These are phyloP conservation scores for Mrakia blollopis DNA, from an alignment of 768 basidiomycete genomes.

Conservation along the genomic window DNA sequence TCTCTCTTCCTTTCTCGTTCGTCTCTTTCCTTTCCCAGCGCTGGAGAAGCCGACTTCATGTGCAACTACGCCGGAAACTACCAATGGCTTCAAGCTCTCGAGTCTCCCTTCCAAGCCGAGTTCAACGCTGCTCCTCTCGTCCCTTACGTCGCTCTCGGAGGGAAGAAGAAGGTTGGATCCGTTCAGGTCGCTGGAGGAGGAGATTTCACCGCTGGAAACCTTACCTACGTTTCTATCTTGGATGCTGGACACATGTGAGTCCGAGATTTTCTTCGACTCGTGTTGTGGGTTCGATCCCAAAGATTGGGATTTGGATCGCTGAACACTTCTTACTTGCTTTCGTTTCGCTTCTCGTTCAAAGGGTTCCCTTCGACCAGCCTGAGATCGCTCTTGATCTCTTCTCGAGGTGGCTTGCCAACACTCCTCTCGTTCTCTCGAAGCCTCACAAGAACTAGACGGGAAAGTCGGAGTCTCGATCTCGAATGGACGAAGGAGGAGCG, in stretches of 20 bases:
- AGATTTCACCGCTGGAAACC: constrained; percentile 67
- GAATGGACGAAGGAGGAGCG: background rate
- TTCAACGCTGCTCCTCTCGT: constrained; percentile 52
- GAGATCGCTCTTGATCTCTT: constrained; percentile 68
- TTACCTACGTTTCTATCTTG: constrained; percentile 71
- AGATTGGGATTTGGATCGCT: background rate
- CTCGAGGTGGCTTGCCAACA: constrained; percentile 33
- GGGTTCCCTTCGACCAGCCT: constrained; percentile 83
- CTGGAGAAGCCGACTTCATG: constrained; percentile 68
- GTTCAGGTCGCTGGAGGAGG: constrained; percentile 58
- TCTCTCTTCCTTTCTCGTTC: background rate
- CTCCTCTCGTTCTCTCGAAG: constrained; percentile 23
- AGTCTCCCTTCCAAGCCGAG: constrained; percentile 58
- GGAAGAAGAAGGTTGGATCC: constrained; percentile 63
- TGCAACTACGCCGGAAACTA: constrained; percentile 74
- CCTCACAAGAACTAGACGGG: background rate
- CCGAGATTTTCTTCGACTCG: background rate
- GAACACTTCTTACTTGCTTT: background rate
- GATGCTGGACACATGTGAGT: constrained; percentile 66
- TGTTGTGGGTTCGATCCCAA: background rate
- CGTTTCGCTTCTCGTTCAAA: background rate
- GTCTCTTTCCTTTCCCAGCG: constrained; percentile 39
- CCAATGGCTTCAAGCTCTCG: constrained; percentile 64
- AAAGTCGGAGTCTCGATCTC: background rate
- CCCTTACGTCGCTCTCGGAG: constrained; percentile 56